Evolutionary conservation across 2,329 filamentous ascomycete species (phyloP), one percentile per base, ranked within the genome.

Genomic region (Venturia nashicola): DNA sequence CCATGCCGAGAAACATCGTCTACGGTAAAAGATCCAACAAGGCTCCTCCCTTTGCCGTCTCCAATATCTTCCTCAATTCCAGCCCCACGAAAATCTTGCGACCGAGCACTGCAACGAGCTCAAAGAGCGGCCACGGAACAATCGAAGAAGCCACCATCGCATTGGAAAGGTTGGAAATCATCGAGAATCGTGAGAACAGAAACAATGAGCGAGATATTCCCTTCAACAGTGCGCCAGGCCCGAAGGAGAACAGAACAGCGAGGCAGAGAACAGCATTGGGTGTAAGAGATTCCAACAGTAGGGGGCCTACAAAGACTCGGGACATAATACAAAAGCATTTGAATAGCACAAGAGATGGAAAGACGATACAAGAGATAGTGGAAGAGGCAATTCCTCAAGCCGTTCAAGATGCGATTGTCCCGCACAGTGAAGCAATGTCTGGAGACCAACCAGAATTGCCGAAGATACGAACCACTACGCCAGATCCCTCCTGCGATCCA

Each of bases 21-120:
- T 65, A 65, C 42, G 63, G 63, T 32, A 65, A 62, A 44, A 23
- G 42, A 39, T 27, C 59, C 5, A 51, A 34, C 27, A 39, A 34
- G 23, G 61, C 46, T n/a, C 40, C 55, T 12, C 39, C 62, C 12
- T 64, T 64, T 48, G 51, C 48, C 34, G 57, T 64, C 20, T 61
- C 55, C 32, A 44, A 61, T 42, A 14, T 64, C n/a, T 64, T 64
- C 14, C 27, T 51, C n/a, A 34, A 9, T 12, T 44, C 62, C 20
- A 64, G 62, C 16, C 62, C 62, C 18, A 6, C 27, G 40, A 64
- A 64, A 23, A 20, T 57, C 7, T n/a, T 32, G 5, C 51, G 32
- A 36, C 51, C 51, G 32, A 57, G 32, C 14, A 57, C 51, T 5
- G 51, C 32, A 7, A 36, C 14, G 27, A 57, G 16, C 18, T 57